phyloP scores from a whole-genome alignment of 2,329 filamentous ascomycete genomes.

The Dactylonectria macrodidyma region DNA sequence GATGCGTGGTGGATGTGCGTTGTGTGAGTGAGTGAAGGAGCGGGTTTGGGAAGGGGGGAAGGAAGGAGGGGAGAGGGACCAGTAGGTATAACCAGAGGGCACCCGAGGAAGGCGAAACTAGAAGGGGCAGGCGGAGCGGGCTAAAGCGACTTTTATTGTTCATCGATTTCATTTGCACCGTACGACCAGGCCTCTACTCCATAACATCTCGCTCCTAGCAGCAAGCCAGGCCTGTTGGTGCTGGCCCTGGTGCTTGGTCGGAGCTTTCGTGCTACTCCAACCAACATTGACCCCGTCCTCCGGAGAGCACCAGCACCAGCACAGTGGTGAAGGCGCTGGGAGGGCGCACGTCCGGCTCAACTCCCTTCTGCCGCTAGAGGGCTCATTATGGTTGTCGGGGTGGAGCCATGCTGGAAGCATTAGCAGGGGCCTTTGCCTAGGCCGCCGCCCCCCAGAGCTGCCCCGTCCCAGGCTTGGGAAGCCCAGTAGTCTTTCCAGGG shows the following conservation, averaged over 20 bases:
- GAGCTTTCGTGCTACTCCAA: conserved; percentile 34
- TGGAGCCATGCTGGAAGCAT: conserved; percentile 16
- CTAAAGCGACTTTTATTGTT: conserved; percentile 42
- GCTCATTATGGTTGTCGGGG: conserved; percentile 16
- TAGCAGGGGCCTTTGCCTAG: conserved; percentile 9
- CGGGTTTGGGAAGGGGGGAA: conserved; percentile 17
- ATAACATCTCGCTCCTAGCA: conserved; percentile 36
- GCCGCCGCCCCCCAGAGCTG: conserved; percentile 19
- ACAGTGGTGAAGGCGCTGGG: background rate
- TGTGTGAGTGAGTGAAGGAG: conserved; percentile 10
- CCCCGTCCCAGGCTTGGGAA: conserved; percentile 10
- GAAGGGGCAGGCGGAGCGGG: conserved; percentile 42
- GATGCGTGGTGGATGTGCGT: conserved; percentile 25
- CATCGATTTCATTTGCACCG: conserved; percentile 47
- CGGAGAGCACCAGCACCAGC: background rate
- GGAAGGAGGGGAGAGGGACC: conserved; percentile 19
- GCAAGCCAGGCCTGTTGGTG: conserved; percentile 41
- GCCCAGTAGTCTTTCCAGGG: conserved; percentile 12
- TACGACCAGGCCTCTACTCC: conserved; percentile 44
- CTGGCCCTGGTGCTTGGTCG: conserved; percentile 40
- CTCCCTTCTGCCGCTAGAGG: conserved; percentile 13
- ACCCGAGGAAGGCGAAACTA: conserved; percentile 32
- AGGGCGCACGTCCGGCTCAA: conserved; percentile 2
- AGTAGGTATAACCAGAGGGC: conserved; percentile 20
- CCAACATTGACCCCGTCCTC: conserved; percentile 25